These are phyloP conservation scores for Pyricularia pennisetigena DNA, from an alignment of 2,329 filamentous ascomycete genomes.

Conservation along the genomic window DNA sequence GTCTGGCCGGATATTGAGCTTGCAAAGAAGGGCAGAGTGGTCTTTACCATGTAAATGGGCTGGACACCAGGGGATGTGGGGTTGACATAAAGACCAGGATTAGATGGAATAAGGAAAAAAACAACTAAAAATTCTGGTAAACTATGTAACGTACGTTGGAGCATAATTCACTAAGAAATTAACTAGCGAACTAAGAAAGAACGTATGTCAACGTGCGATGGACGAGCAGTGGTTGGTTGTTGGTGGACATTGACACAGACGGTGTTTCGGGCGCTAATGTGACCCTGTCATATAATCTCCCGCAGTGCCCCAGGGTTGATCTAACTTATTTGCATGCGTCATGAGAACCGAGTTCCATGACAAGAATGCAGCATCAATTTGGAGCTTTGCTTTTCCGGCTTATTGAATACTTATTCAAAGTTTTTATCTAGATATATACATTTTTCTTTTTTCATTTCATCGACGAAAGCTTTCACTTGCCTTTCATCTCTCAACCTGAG, in stretches of 20 bases:
- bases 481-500: background rate
- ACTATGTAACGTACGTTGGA: background rate
- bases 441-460: background rate
- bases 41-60: background rate
- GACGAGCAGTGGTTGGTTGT: background rate
- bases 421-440: background rate
- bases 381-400: background rate
- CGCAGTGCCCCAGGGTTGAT: too few species aligned
- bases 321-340: background rate
- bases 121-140: too few species aligned
- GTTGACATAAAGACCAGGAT: too few species aligned
- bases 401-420: background rate
- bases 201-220: background rate
- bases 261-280: background rate
- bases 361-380: background rate
- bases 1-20: conserved; percentile 17
- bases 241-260: background rate
- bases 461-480: background rate
- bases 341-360: background rate
- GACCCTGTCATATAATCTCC: background rate
- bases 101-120: too few species aligned
- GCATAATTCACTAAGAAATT: background rate
- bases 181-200: background rate
- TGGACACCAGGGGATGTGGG: background rate
- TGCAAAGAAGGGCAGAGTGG: conserved; percentile 2